Base-by-base conservation (phyloP, 169 alveolate species). In the Theileria luwenshuni region DNA sequence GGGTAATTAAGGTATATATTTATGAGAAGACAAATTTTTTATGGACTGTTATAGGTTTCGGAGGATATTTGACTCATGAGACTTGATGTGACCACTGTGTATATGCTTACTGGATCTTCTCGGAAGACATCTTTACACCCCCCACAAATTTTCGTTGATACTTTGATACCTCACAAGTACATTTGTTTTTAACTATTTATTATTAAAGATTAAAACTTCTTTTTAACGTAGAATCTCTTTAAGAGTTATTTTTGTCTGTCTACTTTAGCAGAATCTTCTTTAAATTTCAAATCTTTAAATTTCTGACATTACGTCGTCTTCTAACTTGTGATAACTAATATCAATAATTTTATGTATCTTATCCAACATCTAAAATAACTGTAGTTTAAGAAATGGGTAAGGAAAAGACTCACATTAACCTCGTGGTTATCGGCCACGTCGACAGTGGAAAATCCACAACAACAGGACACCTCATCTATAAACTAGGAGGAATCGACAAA, bases 401-500 rank as follows among this genome's bases (percentile, higher is more conserved):
- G 86, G 97, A 92, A 75, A 95, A 95, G 93, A 90, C 96, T 61
- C 98, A 95, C 87, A 91, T 95, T 32, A 92, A 93, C 94, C 77
- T 95, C 75, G 99, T 95, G 58, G 98, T 95, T 59, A 94, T 95
- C 79, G 99, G 99, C 76, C 98, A 97, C 85, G 99, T 97, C 94
- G 99, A 97, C 77, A 90, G 97, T 73, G 99, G 99, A 72, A 97
- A 97, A 86, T 94, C 98, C 83, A 97, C 99, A 54, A 95, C 99
- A 52, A 94, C 98, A 58, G 99, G 98, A 48, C 98, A 94, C 86
- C 87, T 96, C 77, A 92, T 95, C 89, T 96, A 94, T 92, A 92
- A 95, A 85, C 91, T 95, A 51, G 99, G 99, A 52, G 99, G 98
- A 63, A 94, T 97, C 62, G 97, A 94, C 74, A 91, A 95, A 90